These are phyloP conservation scores for Talaromyces funiculosus DNA, from an alignment of 2,329 filamentous ascomycete genomes.

Conservation along the genomic window DNA sequence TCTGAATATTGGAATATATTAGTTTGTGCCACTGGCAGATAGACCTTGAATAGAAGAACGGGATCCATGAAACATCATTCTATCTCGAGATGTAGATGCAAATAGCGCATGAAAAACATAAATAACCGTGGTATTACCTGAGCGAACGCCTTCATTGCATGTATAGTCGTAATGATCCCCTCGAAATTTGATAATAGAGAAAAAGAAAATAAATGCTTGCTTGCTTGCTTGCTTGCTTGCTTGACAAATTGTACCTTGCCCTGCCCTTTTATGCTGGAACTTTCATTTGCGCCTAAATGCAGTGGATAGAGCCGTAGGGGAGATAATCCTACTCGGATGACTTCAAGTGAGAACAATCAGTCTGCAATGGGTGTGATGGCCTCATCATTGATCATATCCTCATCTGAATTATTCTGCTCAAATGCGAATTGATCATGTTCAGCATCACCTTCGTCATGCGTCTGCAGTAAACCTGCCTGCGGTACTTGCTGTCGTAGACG, in stretches of 20 bases:
- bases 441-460: background rate
- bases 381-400: conserved; percentile 14
- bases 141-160: background rate
- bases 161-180: background rate
- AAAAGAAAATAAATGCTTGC: background rate
- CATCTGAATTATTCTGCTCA: conserved; percentile 14
- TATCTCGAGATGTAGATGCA: background rate
- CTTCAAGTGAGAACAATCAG: background rate
- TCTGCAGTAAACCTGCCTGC: background rate
- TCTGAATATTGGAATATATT: conserved; percentile 4
- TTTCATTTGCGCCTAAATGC: conserved; percentile 1
- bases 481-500: background rate
- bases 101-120: background rate
- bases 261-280: background rate
- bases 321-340: too few species aligned
- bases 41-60: background rate
- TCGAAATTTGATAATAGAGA: background rate
- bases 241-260: background rate
- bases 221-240: too few species aligned
- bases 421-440: conserved; percentile 3
- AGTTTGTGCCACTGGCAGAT: background rate
- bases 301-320: background rate
- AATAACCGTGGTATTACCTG: background rate
- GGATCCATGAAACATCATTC: background rate
- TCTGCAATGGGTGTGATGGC: conserved; percentile 14